Conservation (phyloP, 306 rosid genomes). For the Vicia sativa region DNA sequence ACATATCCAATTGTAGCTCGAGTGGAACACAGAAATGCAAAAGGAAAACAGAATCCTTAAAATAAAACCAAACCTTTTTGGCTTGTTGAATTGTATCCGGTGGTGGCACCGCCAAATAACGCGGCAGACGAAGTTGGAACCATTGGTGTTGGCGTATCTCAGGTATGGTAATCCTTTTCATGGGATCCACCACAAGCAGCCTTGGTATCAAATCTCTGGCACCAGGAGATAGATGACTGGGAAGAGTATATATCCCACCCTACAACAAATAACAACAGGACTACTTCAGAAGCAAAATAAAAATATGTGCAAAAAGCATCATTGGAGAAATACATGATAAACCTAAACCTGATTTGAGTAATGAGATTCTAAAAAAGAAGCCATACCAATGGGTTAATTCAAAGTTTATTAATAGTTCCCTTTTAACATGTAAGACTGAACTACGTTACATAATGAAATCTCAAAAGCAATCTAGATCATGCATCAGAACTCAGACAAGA, state of each 20-base stretch:
- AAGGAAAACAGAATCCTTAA: slow-evolving; percentile 15
- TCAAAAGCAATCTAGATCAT: not conserved
- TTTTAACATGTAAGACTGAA: slow-evolving; percentile 2
- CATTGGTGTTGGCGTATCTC: slow-evolving; percentile 93
- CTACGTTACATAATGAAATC: slow-evolving; percentile 9
- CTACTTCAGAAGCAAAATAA: slow-evolving; percentile 32
- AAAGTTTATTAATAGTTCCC: slow-evolving; percentile 10
- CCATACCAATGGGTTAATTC: slow-evolving; percentile 9
- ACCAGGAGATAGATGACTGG: slow-evolving; percentile 84
- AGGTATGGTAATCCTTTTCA: slow-evolving; percentile 86
- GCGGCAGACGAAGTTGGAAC: slow-evolving; percentile 94
- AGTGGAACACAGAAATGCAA: slow-evolving; percentile 18
- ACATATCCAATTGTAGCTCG: not conserved
- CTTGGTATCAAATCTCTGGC: slow-evolving; percentile 91
- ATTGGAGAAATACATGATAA: slow-evolving; percentile 6
- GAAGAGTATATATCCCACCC: slow-evolving; percentile 95
- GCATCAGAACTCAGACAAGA: not conserved
- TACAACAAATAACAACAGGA: slow-evolving; percentile 37
- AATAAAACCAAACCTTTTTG: slow-evolving; percentile 56
- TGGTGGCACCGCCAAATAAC: slow-evolving; percentile 93
- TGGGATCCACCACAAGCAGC: slow-evolving; percentile 92
- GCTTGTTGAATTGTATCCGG: slow-evolving; percentile 79
- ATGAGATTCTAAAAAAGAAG: slow-evolving; percentile 7
- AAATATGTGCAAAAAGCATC: slow-evolving; percentile 7
- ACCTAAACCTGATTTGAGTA: not conserved